Evolutionary conservation across 2,329 filamentous ascomycete genomes (phyloP), one percentile per base, ranked within the genome.

Genomic region (Lithohypha guttulata): DNA sequence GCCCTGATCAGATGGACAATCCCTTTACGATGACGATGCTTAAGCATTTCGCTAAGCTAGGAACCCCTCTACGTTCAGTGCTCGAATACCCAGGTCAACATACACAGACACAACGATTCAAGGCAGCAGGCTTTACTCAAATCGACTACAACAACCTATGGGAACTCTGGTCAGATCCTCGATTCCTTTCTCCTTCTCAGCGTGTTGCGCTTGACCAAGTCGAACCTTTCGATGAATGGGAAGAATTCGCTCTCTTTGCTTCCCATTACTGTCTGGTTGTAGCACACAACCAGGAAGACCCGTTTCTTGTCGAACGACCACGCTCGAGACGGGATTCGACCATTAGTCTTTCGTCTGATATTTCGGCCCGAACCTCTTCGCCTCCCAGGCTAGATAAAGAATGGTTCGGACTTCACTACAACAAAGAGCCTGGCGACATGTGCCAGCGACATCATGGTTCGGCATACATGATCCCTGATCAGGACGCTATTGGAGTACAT

Each of bases 161-260:
- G 84, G 73, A 85, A 40, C 66, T 86, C 1, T 95, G 87, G 87
- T 75, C 71, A 8, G 75, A 82, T 48, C 65, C 75, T 10, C 55
- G 63, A 2, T 87, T 87, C 56, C 60, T 93, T 14, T 67, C 66
- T 4, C 53, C 69, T 1, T 59, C 68, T 1, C 70, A 84, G 45
- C 72, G 84, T 46, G 63, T 56, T 23, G 62, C 62, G 8, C 61
- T 95, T 10, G 80, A 94, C 50, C 55, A 63, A 1, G 60, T 86
- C 11, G 89, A 95, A 54, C 77, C 81, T 1, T 95, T 96, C 55
- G 89, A 96, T 57, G 87, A 95, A 60, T 94, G 85, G 85, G 89
- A 96, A 59, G 89, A 95, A 53, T 86, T 95, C 55, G 78, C 81
- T 2, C 65, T 94, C 1, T 94, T 93, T 57, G 77, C 75, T 2